A percentile compares a stretch with the other conserved stretches of the same genome.
phyloP scores from a whole-genome alignment of 306 rosid species.

The Medicago arabica region DNA sequence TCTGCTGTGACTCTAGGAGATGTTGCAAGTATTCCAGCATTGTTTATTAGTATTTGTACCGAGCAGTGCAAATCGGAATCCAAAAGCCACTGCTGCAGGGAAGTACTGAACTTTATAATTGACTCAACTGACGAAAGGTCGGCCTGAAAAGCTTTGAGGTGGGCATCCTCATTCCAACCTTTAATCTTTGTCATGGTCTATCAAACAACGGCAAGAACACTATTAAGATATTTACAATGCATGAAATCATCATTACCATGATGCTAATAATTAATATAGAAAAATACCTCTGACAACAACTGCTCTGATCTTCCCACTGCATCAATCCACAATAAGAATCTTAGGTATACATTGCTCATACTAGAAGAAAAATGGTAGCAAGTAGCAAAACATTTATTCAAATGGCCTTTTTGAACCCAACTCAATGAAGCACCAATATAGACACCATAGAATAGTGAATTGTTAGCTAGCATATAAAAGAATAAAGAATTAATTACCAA shows the following conservation, averaged over 20 bases:
- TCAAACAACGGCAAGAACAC: conserved; percentile 33
- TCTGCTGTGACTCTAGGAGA: conserved; percentile 73
- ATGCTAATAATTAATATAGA: conserved; percentile 13
- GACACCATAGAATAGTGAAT: neutral
- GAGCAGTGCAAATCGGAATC: conserved; percentile 82
- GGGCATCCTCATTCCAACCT: conserved; percentile 60
- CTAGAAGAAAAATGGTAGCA: conserved; percentile 19
- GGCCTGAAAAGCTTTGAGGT: conserved; percentile 71
- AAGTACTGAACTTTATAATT: conserved; percentile 55
- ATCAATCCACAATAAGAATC: conserved; percentile 44
- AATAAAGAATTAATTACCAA: conserved; percentile 58
- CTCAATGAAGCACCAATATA: neutral
- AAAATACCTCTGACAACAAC: conserved; percentile 64
- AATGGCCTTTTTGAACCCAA: neutral
- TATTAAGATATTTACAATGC: conserved; percentile 18
- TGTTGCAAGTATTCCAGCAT: conserved; percentile 91
- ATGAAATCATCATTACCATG: conserved; percentile 8
- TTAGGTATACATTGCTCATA: conserved; percentile 31
- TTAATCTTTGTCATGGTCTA: conserved; percentile 72
- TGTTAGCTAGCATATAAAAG: neutral
- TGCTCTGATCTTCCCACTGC: conserved; percentile 86
- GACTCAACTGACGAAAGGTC: conserved; percentile 73
- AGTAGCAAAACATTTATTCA: neutral
- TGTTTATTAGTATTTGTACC: conserved; percentile 76
- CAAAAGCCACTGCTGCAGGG: conserved; percentile 77